Conservation (phyloP, 2,329 filamentous ascomycete species). For the Geosmithia flava region DNA sequence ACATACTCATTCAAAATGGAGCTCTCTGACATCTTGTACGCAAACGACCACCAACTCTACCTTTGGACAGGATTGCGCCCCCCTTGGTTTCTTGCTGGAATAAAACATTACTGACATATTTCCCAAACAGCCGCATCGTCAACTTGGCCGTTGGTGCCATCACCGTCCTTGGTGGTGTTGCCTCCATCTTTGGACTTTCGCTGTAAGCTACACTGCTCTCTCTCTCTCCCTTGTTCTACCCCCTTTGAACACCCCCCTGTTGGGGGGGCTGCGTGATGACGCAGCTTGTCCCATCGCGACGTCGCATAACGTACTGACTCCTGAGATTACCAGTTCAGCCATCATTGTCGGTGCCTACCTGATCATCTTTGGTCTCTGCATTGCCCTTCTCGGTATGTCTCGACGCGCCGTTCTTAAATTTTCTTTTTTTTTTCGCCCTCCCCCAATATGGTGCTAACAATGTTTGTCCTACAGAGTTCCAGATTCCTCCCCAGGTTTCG, state of each 20-base stretch:
- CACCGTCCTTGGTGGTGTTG: slow-evolving; percentile 76
- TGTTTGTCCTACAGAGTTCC: slow-evolving; percentile 65
- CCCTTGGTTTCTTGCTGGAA: not conserved
- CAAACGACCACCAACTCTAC: not conserved
- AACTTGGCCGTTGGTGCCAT: slow-evolving; percentile 81
- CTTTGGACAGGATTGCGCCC: not conserved
- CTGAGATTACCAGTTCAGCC: slow-evolving; percentile 10
- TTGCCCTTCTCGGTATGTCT: slow-evolving; percentile 48
- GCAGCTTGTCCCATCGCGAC: not conserved
- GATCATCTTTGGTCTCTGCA: slow-evolving; percentile 76
- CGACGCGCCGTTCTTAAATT: not conserved
- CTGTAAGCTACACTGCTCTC: slow-evolving; percentile 36
- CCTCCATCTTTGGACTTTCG: slow-evolving; percentile 50
- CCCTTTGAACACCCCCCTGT: not conserved
- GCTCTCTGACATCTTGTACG: slow-evolving; percentile 85
- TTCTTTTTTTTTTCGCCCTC: too few species aligned
- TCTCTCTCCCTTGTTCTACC: not conserved
- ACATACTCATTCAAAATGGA: slow-evolving; percentile 58
- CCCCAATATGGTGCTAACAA: slow-evolving; percentile 12
- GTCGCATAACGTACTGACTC: not conserved
- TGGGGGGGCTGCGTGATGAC: not conserved
- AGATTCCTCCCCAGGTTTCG: slow-evolving; percentile 84
- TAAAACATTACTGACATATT: not conserved
- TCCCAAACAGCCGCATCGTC: slow-evolving; percentile 64
- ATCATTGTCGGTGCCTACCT: slow-evolving; percentile 79